Percentiles rank a stretch among this genome's conserved stretches.
Evolutionary conservation across 2,329 filamentous ascomycete species (phyloP).

Genomic region (Endocalyx cinctus): DNA sequence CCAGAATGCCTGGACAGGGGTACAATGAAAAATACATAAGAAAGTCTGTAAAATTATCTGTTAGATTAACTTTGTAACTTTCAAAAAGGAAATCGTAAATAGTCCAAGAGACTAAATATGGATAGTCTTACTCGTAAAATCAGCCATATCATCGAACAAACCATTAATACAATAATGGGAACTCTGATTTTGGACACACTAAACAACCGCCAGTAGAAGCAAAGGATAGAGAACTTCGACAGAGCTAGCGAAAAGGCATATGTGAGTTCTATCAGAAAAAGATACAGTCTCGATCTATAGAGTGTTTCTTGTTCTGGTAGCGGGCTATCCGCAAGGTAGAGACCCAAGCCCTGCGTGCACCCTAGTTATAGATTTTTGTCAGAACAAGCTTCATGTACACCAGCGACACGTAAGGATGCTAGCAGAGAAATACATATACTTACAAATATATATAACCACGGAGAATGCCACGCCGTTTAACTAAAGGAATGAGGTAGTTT

Average conservation of each 20-base stretch:
- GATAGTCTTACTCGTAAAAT: background rate
- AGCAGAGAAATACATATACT: background rate
- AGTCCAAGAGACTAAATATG: too few species aligned
- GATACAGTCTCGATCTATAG: background rate
- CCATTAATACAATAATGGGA: background rate
- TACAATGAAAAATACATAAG: background rate
- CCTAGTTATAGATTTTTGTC: background rate
- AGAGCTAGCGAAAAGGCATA: background rate
- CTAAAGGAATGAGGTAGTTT: background rate
- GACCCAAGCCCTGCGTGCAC: background rate
- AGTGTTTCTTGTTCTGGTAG: background rate
- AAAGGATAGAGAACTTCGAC: background rate
- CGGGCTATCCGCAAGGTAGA: background rate
- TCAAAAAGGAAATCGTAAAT: background rate
- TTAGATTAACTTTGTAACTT: background rate
- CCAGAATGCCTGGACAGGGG: background rate
- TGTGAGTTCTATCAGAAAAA: background rate
- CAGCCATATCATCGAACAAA: background rate
- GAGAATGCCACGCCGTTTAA: background rate
- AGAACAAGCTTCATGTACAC: too few species aligned
- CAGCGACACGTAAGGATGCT: too few species aligned
- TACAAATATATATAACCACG: background rate
- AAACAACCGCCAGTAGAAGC: background rate
- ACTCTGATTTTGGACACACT: background rate
- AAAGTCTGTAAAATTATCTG: background rate